Evolutionary conservation across 2,329 filamentous ascomycete species (phyloP).

Genomic region (Trichoderma atroviride): DNA sequence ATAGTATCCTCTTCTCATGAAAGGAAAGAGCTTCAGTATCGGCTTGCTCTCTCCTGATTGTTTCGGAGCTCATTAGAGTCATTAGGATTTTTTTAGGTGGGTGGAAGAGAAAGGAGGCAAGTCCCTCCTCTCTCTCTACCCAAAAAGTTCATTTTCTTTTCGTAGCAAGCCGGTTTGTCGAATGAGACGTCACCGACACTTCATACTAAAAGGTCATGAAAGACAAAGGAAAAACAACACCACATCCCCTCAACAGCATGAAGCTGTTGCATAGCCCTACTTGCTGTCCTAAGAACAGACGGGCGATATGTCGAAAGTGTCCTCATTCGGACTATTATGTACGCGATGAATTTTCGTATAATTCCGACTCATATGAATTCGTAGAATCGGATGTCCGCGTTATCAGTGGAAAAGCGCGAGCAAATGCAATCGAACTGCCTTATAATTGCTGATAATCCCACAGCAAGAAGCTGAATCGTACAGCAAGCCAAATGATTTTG

Average conservation of each 20-base stretch:
- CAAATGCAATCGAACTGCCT: constrained; percentile 1
- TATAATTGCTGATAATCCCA: not conserved
- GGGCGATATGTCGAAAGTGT: constrained; percentile 5
- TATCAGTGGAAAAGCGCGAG: not conserved
- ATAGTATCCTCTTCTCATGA: constrained; percentile 5
- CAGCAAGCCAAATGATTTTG: not conserved
- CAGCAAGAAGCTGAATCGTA: not conserved
- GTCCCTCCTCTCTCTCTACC: not conserved
- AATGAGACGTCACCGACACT: constrained; percentile 1
- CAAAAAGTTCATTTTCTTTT: constrained; percentile 21
- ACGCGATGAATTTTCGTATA: not conserved
- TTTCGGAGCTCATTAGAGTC: constrained; percentile 18
- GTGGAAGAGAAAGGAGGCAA: not conserved
- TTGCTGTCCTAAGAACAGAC: constrained; percentile 16
- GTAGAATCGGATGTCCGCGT: constrained; percentile 4
- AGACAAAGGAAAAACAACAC: constrained; percentile 26
- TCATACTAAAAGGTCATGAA: constrained; percentile 25
- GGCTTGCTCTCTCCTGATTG: constrained; percentile 1
- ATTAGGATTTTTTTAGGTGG: constrained; percentile 13
- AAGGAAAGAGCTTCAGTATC: constrained; percentile 12
- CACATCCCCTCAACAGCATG: constrained; percentile 13
- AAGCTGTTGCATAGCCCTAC: not conserved
- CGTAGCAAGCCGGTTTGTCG: constrained; percentile 17
- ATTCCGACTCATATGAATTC: constrained; percentile 7
- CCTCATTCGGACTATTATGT: constrained; percentile 16